A percentile compares a stretch with the other conserved stretches of the same genome.
These are phyloP conservation scores for Piromyces sp. DNA, from an alignment of 192 early-diverging fungal genomes.

Conservation along the genomic window DNA sequence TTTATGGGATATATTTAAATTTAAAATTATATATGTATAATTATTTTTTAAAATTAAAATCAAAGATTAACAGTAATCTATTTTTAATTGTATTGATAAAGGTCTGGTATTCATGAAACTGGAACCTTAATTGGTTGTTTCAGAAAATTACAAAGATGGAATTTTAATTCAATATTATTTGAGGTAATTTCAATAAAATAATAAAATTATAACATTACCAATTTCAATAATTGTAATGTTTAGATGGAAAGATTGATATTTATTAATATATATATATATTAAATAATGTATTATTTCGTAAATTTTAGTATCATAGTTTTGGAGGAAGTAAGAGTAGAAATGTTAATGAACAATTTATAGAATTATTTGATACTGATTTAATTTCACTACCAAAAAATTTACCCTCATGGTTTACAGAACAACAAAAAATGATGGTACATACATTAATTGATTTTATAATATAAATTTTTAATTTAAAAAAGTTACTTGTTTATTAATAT, in stretches of 20 bases:
- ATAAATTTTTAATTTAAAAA: too few species aligned
- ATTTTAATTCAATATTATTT: conserved; percentile 88
- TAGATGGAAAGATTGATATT: too few species aligned
- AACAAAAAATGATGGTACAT: conserved; percentile 13
- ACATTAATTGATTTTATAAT: too few species aligned
- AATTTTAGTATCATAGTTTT: conserved; percentile 65
- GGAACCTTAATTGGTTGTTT: conserved; percentile 85
- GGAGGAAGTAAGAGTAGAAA: conserved; percentile 74
- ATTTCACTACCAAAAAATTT: conserved; percentile 60
- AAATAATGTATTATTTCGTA: too few species aligned
- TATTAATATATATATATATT: too few species aligned
- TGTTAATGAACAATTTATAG: conserved; percentile 86
- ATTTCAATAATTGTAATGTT: too few species aligned
- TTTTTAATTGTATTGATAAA: conserved; percentile 11
- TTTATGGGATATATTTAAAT: too few species aligned
- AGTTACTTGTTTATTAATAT: too few species aligned
- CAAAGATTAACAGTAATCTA: too few species aligned
- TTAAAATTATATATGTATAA: too few species aligned
- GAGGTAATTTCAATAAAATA: conserved; percentile 55
- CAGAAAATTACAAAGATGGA: conserved; percentile 84
- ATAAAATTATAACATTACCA: too few species aligned
- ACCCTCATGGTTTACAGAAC: conserved; percentile 66
- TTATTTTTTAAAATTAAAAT: too few species aligned
- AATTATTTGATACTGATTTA: conserved; percentile 82
- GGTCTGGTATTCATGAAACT: conserved; percentile 83